A percentile compares a stretch with the other conserved stretches of the same genome.
phyloP scores from a whole-genome alignment of 2,329 filamentous ascomycete genomes.

The Ampelomyces quisqualis region DNA sequence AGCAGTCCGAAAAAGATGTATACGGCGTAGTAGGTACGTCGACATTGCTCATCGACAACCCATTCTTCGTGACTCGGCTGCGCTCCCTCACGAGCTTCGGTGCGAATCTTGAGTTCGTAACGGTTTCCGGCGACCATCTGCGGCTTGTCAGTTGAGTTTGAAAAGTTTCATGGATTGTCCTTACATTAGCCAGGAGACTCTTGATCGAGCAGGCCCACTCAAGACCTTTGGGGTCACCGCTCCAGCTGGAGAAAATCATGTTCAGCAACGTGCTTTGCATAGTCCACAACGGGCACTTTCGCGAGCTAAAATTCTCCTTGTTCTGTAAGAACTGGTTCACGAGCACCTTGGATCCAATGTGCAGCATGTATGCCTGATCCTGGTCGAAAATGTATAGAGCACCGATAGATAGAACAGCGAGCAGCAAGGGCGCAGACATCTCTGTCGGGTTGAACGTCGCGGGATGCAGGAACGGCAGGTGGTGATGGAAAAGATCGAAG shows the following conservation, averaged over 20 bases:
- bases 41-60: constrained; percentile 95
- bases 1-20: constrained; percentile 98
- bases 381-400: constrained; percentile 96
- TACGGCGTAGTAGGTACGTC: constrained; percentile 95
- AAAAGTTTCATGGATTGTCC: no score
- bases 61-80: constrained; percentile 82
- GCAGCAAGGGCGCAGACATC: constrained; percentile 76
- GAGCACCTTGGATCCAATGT: constrained; percentile 95
- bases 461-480: constrained; percentile 92
- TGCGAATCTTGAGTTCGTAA: constrained; percentile 91
- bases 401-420: constrained; percentile 91
- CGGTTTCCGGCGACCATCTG: constrained; percentile 98
- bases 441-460: constrained; percentile 82
- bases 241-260: constrained; percentile 99
- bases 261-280: constrained; percentile 97
- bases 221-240: constrained; percentile 92
- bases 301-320: constrained; percentile 97
- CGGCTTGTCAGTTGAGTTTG: no score
- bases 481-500: constrained; percentile 95
- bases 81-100: constrained; percentile 77
- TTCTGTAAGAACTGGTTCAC: constrained; percentile 97
- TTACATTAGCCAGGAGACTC: constrained; percentile 91
- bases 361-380: constrained; percentile 93
- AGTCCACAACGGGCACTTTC: constrained; percentile 95
- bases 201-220: constrained; percentile 99